These are phyloP conservation scores for Castanea mollissima DNA, from an alignment of 306 rosid genomes.

Conservation along the genomic window DNA sequence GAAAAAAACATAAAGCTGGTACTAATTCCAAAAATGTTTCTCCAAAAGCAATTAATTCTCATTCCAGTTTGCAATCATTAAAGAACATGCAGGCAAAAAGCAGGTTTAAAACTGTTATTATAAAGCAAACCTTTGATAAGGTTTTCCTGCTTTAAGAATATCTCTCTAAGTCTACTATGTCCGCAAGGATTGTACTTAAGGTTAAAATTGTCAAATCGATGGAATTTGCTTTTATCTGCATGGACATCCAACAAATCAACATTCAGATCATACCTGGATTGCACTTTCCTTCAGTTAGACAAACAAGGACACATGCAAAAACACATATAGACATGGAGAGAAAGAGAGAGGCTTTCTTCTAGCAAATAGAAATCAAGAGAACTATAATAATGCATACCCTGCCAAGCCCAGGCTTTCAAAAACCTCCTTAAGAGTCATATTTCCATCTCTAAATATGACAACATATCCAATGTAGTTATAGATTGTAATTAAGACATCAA, in stretches of 20 bases:
- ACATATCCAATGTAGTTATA: slow-evolving; percentile 49
- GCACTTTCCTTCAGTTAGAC: slow-evolving; percentile 25
- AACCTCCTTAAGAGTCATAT: slow-evolving; percentile 82
- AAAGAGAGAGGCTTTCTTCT: neutral
- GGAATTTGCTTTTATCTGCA: slow-evolving; percentile 89
- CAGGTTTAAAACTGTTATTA: slow-evolving; percentile 9
- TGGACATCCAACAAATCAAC: slow-evolving; percentile 88
- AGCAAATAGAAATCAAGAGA: neutral
- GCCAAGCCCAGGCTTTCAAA: slow-evolving; percentile 88
- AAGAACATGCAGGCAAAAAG: slow-evolving; percentile 10
- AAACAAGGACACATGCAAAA: neutral
- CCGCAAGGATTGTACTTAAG: slow-evolving; percentile 92
- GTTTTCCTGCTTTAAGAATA: slow-evolving; percentile 88
- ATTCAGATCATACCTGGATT: slow-evolving; percentile 66
- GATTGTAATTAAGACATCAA: slow-evolving; percentile 13
- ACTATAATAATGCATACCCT: slow-evolving; percentile 46
- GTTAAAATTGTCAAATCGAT: slow-evolving; percentile 90
- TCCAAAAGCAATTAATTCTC: slow-evolving; percentile 15
- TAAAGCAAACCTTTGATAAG: slow-evolving; percentile 78
- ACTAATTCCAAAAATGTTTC: slow-evolving; percentile 10
- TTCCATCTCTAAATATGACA: slow-evolving; percentile 92
- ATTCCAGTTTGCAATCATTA: slow-evolving; percentile 11
- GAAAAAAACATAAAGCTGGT: neutral
- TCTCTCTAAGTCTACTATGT: slow-evolving; percentile 91
- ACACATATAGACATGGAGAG: slow-evolving; percentile 1